Evolutionary conservation across 257 asterid species (phyloP), one percentile per base, ranked within the genome.

Genomic region (Solanum boliviense): DNA sequence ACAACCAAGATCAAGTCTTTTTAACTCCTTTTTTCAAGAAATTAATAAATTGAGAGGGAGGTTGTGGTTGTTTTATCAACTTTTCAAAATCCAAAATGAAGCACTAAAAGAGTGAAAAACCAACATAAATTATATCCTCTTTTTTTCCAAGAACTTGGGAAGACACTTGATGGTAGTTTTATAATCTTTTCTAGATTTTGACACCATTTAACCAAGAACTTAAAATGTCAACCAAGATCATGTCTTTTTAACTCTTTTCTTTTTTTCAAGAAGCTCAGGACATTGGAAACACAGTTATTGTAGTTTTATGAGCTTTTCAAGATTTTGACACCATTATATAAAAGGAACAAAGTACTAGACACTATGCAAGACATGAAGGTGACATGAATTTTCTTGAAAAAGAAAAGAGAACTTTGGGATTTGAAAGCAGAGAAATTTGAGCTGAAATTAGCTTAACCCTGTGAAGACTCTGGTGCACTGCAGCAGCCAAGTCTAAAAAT

Each of bases 371-470:
- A 87, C 88, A 89, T 92, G 86, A 84, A 27, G 87, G 13, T 68
- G 86, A 79, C 31, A 29, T 58, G 83, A 46, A 20, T 25, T 31
- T 56, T 84, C 13, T 34, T 9, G 23, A 72, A 90, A 74, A 73
- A 88, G 72, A 38, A 62, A 84, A 70, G 90, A 87, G 83, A 8
- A 81, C 90, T 87, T 89, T 87, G 90, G 91, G 91, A 91, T 87
- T 91, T 82, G 91, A 52, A 87, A 9, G 38, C 86, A 86, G 82
- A 68, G 7, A 46, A 29, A 32, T 68, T 32, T 87, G 74, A 60
- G 67, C 84, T 27, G 7, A 89, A 20, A 36, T 81, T 48, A 72
- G 25, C 41, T 38, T 2, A 71, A 16, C 9, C 79, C 35, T 41
- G 13, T 41, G 25, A 41, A 78, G 38, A 41, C 84, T 38, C 21